Percentiles rank a stretch among this genome's conserved stretches.
These are phyloP conservation scores for Proliferodiscus dingleyae DNA, from an alignment of 2,329 filamentous ascomycete species.

Conservation along the genomic window DNA sequence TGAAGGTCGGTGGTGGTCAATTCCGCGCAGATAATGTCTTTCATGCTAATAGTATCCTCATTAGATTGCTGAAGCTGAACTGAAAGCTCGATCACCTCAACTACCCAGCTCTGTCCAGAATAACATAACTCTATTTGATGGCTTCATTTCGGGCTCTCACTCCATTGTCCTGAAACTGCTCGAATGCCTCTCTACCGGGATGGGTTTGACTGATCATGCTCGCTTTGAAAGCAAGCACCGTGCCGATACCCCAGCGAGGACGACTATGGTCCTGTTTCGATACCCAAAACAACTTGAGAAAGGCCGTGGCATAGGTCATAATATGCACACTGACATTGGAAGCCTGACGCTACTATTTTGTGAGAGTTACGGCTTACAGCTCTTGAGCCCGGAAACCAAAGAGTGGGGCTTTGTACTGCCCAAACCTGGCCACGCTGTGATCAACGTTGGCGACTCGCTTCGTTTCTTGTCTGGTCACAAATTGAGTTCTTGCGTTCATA, in stretches of 20 bases:
- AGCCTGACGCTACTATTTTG: slow-evolving; percentile 51
- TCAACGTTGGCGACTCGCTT: slow-evolving; percentile 54
- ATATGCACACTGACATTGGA: slow-evolving; percentile 53
- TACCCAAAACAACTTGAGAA: slow-evolving; percentile 6
- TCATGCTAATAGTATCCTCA: not conserved
- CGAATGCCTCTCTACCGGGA: slow-evolving; percentile 1
- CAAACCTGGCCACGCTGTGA: slow-evolving; percentile 44
- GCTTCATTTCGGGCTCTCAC: slow-evolving; percentile 1
- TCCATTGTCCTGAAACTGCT: not conserved
- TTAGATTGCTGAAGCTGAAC: not conserved
- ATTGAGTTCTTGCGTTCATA: slow-evolving; percentile 51
- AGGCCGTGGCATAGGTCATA: slow-evolving; percentile 27
- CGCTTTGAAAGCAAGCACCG: slow-evolving; percentile 6
- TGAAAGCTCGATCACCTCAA: not conserved
- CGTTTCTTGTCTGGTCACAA: slow-evolving; percentile 48
- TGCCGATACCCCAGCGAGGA: not conserved
- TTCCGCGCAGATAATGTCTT: not conserved
- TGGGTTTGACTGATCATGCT: not conserved
- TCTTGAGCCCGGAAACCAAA: slow-evolving; percentile 42
- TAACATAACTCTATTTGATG: slow-evolving; percentile 1
- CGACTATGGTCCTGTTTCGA: slow-evolving; percentile 4
- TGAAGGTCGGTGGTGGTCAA: not conserved
- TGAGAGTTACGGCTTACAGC: slow-evolving; percentile 43
- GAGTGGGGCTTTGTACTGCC: slow-evolving; percentile 50
- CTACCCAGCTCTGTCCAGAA: not conserved